Evolutionary conservation across 2,329 filamentous ascomycete genomes (phyloP).

Genomic region (Fusarium veterinarium): DNA sequence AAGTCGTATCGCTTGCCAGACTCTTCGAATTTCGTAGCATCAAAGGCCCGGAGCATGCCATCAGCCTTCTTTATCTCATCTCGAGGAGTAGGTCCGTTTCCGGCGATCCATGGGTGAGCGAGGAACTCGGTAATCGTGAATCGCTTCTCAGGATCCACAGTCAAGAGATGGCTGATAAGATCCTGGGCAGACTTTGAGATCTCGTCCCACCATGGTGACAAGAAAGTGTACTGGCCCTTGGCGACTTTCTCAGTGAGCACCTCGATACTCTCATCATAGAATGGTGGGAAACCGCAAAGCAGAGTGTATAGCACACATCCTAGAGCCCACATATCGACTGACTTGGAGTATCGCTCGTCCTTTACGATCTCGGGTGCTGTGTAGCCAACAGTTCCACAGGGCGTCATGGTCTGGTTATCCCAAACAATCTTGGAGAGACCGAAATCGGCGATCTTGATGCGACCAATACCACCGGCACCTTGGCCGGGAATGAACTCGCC

Average conservation of each 20-base stretch:
- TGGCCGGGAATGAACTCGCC: constrained; percentile 88
- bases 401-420: constrained; percentile 98
- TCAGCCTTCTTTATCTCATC: constrained; percentile 69
- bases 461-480: constrained; percentile 89
- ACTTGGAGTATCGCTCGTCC: constrained; percentile 98
- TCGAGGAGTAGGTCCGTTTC: constrained; percentile 67
- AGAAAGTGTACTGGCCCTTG: constrained; percentile 94
- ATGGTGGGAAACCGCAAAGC: constrained; percentile 96
- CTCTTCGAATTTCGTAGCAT: constrained; percentile 64
- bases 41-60: constrained; percentile 63
- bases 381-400: constrained; percentile 98
- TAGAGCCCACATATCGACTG: constrained; percentile 98
- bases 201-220: constrained; percentile 99
- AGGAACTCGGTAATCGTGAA: constrained; percentile 95
- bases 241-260: constrained; percentile 98
- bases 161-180: constrained; percentile 90
- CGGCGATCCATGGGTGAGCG: constrained; percentile 91
- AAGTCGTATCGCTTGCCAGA: constrained; percentile 85
- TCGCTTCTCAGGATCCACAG: constrained; percentile 93
- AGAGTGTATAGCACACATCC: constrained; percentile 97
- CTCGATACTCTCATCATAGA: constrained; percentile 98
- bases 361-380: constrained; percentile 99
- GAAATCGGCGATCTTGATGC: constrained; percentile 98
- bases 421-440: constrained; percentile 97
- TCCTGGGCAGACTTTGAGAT: constrained; percentile 96